Base-by-base conservation (phyloP, 2,329 filamentous ascomycete genomes). In the Ophiostoma angusticollis region DNA sequence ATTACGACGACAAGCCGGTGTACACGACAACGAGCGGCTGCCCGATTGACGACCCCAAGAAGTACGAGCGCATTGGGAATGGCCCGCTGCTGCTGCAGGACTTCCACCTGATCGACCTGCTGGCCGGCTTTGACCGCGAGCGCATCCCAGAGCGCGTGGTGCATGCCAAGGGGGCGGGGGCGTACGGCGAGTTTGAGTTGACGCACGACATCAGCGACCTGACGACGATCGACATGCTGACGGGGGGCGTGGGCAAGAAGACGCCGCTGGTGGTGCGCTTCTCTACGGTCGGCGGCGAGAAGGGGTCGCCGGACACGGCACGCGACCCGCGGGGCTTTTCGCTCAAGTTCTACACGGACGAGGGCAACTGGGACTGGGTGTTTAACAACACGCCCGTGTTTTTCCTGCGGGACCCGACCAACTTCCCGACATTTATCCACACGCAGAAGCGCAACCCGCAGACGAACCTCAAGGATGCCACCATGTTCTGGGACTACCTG, bases 321-420 rank as follows among this genome's bases (percentile, higher is more conserved):
- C 72, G 82, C 12, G 81, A 87, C 63, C 78, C 84, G 3, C 70
- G 81, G 32, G 81, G 82, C 1, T 87, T 86, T 47, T 79, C 82
- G 0, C 58, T 82, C 41, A 83, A 82, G 55, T 74, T 82, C 50
- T 84, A 84, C 51, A 85, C 81, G 0, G 62, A 80, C 1, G 80
- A 86, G 50, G 80, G 80, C 6, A 84, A 82, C 47, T 81, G 76
- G 72, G 78, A 83, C 48, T 63, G 80, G 27, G 74, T 80, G 5
- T 77, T 75, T 22, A 83, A 82, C 62, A 84, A 85, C 60, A 84
- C 78, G 0, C 80, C 80, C 2, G 67, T 84, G 19, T 86, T 86
- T 66, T 85, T 86, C 65, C 52, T 85, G 18, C 69, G 80, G 31
- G 81, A 85, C 49, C 78, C 80, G 3, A 68, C 71, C 51, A 84